Evolutionary conservation across 129 eudicot species (phyloP), one percentile per base, ranked within the genome.

Genomic region (Tagetes patula): DNA sequence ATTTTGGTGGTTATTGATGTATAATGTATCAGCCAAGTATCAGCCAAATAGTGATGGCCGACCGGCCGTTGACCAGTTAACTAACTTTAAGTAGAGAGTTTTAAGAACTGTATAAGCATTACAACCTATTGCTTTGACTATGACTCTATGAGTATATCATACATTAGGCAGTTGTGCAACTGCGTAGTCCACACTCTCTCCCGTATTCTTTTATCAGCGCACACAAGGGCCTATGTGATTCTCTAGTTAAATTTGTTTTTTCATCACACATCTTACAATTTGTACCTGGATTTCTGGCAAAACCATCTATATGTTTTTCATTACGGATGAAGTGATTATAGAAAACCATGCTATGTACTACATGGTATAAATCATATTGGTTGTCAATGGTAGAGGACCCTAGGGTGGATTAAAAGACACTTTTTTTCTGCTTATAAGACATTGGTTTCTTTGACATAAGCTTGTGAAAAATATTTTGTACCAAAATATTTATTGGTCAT

Each of bases 401-500:
- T 13, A 1, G 8, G 32, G 32, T 5, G 65, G 2, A 6, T 59
- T 59, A 33, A 59, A 33, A 6, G 64, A 31, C 2, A 10, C 6
- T n/a, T 52, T 0, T 52, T 52, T 14, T 60, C 66, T 3, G 12
- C 12, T 54, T 61, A 38, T 47, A 48, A 47, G 53, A 74, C 50
- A 48, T 11, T 6, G 34, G 48, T 30, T 43, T 54, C 31, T 0
- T 27, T 71, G 66, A 40, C 27, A 39, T 71, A 38, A 53, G 76
- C 67, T 41, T 42, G n/a, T 14, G 39, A 13, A 56, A 42, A 56
- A 34, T 30, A n/a, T 45, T 13, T 30, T 33, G 12, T 14, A 47
- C 27, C 33, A 34, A 48, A 61, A 63, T 37, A 27, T 62, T 74
- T 31, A 48, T 62, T 47, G 78, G 27, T 20, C 27, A 20, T 20